phyloP scores from a whole-genome alignment of 495 filamentous ascomycete species.

The Bryoglossum gracile region DNA sequence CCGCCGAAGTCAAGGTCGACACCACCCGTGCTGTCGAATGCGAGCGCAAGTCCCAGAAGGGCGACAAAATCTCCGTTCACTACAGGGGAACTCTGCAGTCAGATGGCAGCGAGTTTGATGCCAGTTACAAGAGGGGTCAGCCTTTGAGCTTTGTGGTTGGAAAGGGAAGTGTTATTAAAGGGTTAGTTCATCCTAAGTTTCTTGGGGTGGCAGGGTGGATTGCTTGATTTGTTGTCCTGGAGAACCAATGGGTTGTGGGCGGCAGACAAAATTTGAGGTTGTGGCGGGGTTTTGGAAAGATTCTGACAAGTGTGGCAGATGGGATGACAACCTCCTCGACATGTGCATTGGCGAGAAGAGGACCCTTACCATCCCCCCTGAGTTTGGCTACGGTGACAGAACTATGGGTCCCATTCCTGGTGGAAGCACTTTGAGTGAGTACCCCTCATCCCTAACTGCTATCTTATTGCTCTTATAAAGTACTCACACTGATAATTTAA shows the following conservation, averaged over 20 bases:
- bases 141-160: conserved; percentile 79
- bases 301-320: too few species aligned
- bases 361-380: conserved; percentile 83
- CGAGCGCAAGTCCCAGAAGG: conserved; percentile 63
- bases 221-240: neutral
- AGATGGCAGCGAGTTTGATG: conserved; percentile 48
- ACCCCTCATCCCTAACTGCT: conserved; percentile 15
- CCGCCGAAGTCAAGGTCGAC: conserved; percentile 61
- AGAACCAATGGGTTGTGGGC: neutral
- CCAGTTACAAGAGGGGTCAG: conserved; percentile 62
- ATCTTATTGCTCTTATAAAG: conserved; percentile 8
- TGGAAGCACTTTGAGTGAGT: conserved; percentile 66
- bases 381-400: conserved; percentile 73
- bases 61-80: conserved; percentile 77
- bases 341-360: conserved; percentile 98
- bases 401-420: conserved; percentile 71
- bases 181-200: too few species aligned
- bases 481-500: conserved; percentile 21
- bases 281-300: too few species aligned
- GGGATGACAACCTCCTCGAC: conserved; percentile 85
- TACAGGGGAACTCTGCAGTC: conserved; percentile 73
- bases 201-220: too few species aligned
- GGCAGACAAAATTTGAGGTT: neutral
- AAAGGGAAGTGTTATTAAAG: conserved; percentile 76
- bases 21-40: conserved; percentile 64